These are phyloP conservation scores for Paramarasmius palmivorus DNA, from an alignment of 1,284 basidiomycete genomes.

Conservation along the genomic window DNA sequence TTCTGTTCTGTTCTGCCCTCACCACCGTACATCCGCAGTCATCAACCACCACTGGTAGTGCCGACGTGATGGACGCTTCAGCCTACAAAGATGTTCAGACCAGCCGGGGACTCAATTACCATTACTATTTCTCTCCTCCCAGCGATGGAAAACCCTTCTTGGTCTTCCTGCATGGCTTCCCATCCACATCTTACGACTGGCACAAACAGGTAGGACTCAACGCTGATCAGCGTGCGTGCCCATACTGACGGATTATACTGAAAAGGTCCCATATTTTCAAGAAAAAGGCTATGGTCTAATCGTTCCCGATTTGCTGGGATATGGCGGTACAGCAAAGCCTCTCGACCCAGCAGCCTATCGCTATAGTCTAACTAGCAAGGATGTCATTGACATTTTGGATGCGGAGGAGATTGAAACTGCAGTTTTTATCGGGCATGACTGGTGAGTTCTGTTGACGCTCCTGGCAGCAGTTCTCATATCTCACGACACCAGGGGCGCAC, in stretches of 20 bases:
- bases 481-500: conserved; percentile 29
- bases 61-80: conserved; percentile 33
- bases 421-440: conserved; percentile 49
- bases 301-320: conserved; percentile 17
- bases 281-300: conserved; percentile 13
- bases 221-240: too few species aligned
- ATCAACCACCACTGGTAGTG: too few species aligned
- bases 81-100: conserved; percentile 32
- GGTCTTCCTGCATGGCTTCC: conserved; percentile 50
- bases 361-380: conserved; percentile 34
- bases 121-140: conserved; percentile 32
- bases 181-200: too few species aligned
- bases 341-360: neutral
- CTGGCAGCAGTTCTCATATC: neutral
- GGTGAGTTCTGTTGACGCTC: conserved; percentile 29
- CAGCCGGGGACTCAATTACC: conserved; percentile 37
- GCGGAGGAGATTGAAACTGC: conserved; percentile 34
- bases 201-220: too few species aligned
- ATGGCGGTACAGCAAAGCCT: conserved; percentile 15
- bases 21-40: too few species aligned
- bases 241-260: conserved; percentile 42
- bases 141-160: conserved; percentile 33
- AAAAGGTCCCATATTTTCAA: conserved; percentile 32
- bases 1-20: too few species aligned
- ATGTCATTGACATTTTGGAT: conserved; percentile 48